Percentiles rank a stretch among this genome's conserved stretches.
Evolutionary conservation across 805 yeast species (phyloP).

Genomic region (Wilhelminamyces savonicus): DNA sequence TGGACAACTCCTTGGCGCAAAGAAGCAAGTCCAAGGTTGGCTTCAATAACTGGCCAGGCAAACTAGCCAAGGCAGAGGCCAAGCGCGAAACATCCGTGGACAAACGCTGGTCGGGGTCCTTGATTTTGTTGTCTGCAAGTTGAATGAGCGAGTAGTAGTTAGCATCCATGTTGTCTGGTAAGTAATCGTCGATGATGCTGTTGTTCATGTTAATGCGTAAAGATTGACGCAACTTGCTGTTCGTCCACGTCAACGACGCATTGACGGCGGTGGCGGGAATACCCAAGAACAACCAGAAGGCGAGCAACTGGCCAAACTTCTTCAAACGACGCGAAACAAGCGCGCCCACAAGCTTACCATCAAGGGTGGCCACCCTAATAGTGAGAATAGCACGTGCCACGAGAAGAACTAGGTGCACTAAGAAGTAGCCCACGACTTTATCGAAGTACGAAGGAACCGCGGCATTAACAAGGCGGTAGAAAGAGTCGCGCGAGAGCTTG

Average conservation of each 20-base stretch:
- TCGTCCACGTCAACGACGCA: conserved; percentile 58
- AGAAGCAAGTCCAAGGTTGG: conserved; percentile 75
- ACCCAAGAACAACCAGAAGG: conserved; percentile 79
- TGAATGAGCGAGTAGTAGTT: conserved; percentile 71
- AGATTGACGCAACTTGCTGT: conserved; percentile 48
- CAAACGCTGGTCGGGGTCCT: conserved; percentile 78
- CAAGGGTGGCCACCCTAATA: conserved; percentile 77
- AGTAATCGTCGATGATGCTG: conserved; percentile 59
- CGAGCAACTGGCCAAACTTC: conserved; percentile 54
- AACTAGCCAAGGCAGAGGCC: conserved; percentile 60
- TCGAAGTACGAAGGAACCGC: conserved; percentile 27
- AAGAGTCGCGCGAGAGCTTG: conserved; percentile 24
- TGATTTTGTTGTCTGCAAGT: conserved; percentile 42
- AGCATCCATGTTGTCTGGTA: conserved; percentile 63
- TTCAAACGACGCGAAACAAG: conserved; percentile 66
- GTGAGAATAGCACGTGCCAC: conserved; percentile 67
- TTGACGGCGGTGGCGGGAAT: conserved; percentile 81
- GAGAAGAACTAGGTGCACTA: conserved; percentile 52
- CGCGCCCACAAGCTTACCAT: conserved; percentile 79
- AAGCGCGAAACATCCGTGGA: conserved; percentile 76
- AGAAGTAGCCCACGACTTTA: conserved; percentile 30
- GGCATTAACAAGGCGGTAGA: conserved; percentile 22
- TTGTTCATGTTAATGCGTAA: conserved; percentile 62
- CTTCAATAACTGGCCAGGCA: conserved; percentile 79
- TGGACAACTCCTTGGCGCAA: conserved; percentile 72